These are phyloP conservation scores for Tieghemiomyces parasiticus DNA, from an alignment of 192 early-diverging fungal species.

Conservation along the genomic window DNA sequence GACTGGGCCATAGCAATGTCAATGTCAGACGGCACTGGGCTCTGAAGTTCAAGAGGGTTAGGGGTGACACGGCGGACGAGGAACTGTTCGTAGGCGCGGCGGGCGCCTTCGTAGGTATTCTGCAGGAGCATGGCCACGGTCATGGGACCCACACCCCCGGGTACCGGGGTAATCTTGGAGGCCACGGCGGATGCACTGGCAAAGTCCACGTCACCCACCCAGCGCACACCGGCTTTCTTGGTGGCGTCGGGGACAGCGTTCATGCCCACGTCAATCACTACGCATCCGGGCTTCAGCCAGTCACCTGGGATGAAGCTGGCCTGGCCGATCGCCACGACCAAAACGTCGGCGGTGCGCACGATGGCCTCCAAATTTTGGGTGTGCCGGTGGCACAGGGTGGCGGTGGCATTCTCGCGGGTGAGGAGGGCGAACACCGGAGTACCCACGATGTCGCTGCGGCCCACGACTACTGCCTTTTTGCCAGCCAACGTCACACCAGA, in stretches of 20 bases:
- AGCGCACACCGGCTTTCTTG: constrained; percentile 79
- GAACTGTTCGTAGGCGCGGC: constrained; percentile 43
- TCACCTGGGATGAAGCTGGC: constrained; percentile 68
- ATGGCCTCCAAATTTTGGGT: constrained; percentile 61
- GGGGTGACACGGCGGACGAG: constrained; percentile 33
- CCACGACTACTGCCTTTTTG: constrained; percentile 86
- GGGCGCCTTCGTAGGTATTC: constrained; percentile 71
- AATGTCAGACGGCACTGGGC: constrained; percentile 88
- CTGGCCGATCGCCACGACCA: constrained; percentile 79
- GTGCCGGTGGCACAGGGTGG: constrained; percentile 85
- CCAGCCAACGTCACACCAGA: constrained; percentile 56
- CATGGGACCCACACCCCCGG: constrained; percentile 99
- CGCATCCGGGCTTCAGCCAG: constrained; percentile 89
- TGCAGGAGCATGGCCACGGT: constrained; percentile 95
- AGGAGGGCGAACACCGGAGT: constrained; percentile 75
- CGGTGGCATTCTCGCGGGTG: constrained; percentile 69
- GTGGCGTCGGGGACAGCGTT: constrained; percentile 75
- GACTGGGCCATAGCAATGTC: constrained; percentile 81
- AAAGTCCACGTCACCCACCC: constrained; percentile 91
- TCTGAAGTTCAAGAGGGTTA: constrained; percentile 44
- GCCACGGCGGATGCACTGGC: constrained; percentile 51
- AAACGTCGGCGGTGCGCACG: constrained; percentile 73
- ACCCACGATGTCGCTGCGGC: constrained; percentile 92
- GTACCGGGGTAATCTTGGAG: constrained; percentile 83
- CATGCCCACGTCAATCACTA: constrained; percentile 97